Conservation (phyloP, 805 yeast genomes). For the Groenewaldozyma salmanticensis region DNA sequence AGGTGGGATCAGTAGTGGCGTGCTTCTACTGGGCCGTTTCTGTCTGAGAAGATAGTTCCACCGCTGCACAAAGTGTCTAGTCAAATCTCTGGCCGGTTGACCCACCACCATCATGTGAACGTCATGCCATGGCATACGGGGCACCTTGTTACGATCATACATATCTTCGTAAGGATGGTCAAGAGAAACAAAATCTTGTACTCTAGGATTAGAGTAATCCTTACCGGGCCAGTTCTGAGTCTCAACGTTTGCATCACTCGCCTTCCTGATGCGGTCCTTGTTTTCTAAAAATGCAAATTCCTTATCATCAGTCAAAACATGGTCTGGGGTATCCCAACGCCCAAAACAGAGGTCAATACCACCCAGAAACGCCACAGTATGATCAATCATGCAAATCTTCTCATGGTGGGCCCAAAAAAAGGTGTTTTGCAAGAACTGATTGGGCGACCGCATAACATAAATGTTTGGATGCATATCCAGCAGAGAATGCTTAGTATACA, state of each 20-base stretch:
- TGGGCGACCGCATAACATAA: slow-evolving; percentile 88
- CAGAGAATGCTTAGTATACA: slow-evolving; percentile 89
- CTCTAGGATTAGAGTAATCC: slow-evolving; percentile 93
- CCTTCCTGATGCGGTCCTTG: neutral
- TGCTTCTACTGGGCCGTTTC: slow-evolving; percentile 87
- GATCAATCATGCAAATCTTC: slow-evolving; percentile 77
- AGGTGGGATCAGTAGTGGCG: slow-evolving; percentile 90
- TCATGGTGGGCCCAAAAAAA: slow-evolving; percentile 99
- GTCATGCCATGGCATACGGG: slow-evolving; percentile 99
- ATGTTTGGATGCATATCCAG: slow-evolving; percentile 77
- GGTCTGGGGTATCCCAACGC: slow-evolving; percentile 94
- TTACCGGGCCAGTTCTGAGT: slow-evolving; percentile 86
- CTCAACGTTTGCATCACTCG: slow-evolving; percentile 16
- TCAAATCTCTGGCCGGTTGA: slow-evolving; percentile 83
- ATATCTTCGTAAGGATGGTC: slow-evolving; percentile 84
- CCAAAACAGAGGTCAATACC: slow-evolving; percentile 96
- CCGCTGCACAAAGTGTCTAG: slow-evolving; percentile 92
- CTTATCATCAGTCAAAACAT: slow-evolving; percentile 72
- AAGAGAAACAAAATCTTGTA: slow-evolving; percentile 70
- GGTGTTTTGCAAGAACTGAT: slow-evolving; percentile 85
- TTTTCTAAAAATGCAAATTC: slow-evolving; percentile 15
- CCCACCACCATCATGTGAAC: slow-evolving; percentile 94
- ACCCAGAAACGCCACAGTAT: slow-evolving; percentile 82
- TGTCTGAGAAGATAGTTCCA: slow-evolving; percentile 93
- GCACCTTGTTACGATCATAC: slow-evolving; percentile 72